phyloP scores from a whole-genome alignment of 495 filamentous ascomycete genomes.

The Penicillium subrubescens region DNA sequence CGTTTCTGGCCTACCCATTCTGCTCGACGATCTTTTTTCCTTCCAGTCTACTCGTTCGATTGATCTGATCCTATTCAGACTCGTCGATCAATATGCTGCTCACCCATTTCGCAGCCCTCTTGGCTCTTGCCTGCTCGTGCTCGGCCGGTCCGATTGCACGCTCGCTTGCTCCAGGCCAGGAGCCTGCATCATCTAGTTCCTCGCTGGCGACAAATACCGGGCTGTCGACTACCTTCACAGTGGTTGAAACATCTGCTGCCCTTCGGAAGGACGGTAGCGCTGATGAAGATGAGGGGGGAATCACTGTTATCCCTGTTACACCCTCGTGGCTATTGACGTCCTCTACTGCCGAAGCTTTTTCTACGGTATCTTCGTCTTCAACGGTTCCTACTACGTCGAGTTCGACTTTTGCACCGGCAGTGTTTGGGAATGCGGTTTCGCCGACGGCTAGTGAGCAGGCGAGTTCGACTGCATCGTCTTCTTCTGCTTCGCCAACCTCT shows the following conservation, averaged over 20 bases:
- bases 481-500: background rate
- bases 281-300: constrained; percentile 10
- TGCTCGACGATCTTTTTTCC: background rate
- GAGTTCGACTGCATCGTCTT: background rate
- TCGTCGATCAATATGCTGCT: constrained; percentile 28
- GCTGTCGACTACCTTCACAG: background rate
- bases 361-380: background rate
- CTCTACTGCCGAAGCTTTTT: background rate
- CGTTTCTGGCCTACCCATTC: background rate
- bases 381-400: background rate
- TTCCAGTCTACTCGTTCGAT: background rate
- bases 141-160: constrained; percentile 45
- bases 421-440: background rate
- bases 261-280: background rate
- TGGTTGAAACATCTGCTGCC: background rate
- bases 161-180: constrained; percentile 8
- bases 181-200: constrained; percentile 4
- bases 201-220: background rate
- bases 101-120: constrained; percentile 16
- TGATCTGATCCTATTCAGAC: background rate
- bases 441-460: background rate
- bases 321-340: constrained; percentile 13
- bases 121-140: constrained; percentile 24
- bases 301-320: constrained; percentile 28
- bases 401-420: background rate